Percentiles rank a stretch among this genome's conserved stretches.
Conservation (phyloP, 2,329 filamentous ascomycete genomes). For the Aspergillus persii region DNA sequence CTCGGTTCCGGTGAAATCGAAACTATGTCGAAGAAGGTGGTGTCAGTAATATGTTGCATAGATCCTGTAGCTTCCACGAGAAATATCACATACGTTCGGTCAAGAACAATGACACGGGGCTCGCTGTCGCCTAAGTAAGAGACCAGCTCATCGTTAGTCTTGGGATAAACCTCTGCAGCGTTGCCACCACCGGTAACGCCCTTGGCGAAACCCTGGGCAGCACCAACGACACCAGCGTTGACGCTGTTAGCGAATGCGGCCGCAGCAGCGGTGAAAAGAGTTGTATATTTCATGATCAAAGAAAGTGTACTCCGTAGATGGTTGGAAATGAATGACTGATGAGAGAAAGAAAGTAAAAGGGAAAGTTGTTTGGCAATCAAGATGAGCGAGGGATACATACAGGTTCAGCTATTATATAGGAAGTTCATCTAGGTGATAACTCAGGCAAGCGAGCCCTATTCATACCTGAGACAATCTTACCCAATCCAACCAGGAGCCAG, state of each 20-base stretch:
- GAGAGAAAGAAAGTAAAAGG: constrained; percentile 1
- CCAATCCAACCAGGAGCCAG: not conserved
- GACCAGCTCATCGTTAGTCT: constrained; percentile 55
- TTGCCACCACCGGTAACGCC: constrained; percentile 61
- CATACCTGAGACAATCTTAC: not conserved
- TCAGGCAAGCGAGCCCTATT: not conserved
- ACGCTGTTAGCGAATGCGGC: constrained; percentile 14
- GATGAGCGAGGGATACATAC: not conserved
- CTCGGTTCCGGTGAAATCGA: constrained; percentile 20
- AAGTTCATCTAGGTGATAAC: not conserved
- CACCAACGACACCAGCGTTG: constrained; percentile 22
- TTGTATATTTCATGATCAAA: constrained; percentile 16
- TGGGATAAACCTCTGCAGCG: constrained; percentile 55
- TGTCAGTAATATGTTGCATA: not conserved
- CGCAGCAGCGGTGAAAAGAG: constrained; percentile 15
- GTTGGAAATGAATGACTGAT: constrained; percentile 1
- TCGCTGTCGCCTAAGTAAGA: constrained; percentile 56
- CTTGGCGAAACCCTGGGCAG: constrained; percentile 50
- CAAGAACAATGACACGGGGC: constrained; percentile 55
- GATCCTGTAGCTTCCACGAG: not conserved
- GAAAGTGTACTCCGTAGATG: not conserved
- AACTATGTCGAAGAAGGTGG: constrained; percentile 8
- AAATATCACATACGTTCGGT: constrained; percentile 12
- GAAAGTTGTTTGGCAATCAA: not conserved
- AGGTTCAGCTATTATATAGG: not conserved